A percentile compares a stretch with the other conserved stretches of the same genome.
These are phyloP conservation scores for Celoporthe dispersa DNA, from an alignment of 2,329 filamentous ascomycete species.

Conservation along the genomic window DNA sequence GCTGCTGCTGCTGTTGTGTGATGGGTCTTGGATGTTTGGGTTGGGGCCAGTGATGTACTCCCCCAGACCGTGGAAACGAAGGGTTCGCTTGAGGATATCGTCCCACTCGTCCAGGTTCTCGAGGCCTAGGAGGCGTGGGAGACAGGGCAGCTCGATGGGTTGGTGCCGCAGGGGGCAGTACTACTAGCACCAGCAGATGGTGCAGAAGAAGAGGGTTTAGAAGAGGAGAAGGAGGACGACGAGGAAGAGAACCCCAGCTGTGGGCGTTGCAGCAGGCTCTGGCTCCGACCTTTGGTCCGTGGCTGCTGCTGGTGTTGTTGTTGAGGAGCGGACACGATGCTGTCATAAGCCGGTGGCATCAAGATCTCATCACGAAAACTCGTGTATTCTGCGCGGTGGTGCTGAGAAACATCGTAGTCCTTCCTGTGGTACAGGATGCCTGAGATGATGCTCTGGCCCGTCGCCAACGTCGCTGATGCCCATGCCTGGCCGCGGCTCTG, in stretches of 20 bases:
- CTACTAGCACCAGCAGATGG: neutral
- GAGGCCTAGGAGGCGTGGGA: constrained; percentile 24
- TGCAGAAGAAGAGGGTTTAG: neutral
- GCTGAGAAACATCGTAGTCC: constrained; percentile 12
- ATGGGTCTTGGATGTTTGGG: constrained; percentile 23
- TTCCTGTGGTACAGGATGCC: constrained; percentile 27
- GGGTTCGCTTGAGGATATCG: constrained; percentile 24
- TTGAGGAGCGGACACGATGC: constrained; percentile 14
- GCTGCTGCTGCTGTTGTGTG: neutral
- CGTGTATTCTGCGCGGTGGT: constrained; percentile 19
- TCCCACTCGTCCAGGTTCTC: constrained; percentile 30
- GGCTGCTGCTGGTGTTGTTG: neutral
- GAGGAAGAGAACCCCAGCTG: neutral
- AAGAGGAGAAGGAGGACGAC: neutral
- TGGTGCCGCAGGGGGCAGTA: constrained; percentile 4
- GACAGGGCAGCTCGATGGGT: constrained; percentile 18
- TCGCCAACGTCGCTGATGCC: constrained; percentile 27
- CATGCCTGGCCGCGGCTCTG: constrained; percentile 25
- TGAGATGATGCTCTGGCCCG: constrained; percentile 27
- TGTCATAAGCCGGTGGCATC: constrained; percentile 22
- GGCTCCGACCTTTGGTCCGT: neutral
- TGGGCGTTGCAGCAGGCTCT: neutral
- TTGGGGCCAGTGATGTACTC: constrained; percentile 23
- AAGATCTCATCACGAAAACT: constrained; percentile 20
- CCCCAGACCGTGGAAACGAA: constrained; percentile 22